phyloP scores from a whole-genome alignment of 148 eudicot genomes.

The Rhododendron mucronatum region DNA sequence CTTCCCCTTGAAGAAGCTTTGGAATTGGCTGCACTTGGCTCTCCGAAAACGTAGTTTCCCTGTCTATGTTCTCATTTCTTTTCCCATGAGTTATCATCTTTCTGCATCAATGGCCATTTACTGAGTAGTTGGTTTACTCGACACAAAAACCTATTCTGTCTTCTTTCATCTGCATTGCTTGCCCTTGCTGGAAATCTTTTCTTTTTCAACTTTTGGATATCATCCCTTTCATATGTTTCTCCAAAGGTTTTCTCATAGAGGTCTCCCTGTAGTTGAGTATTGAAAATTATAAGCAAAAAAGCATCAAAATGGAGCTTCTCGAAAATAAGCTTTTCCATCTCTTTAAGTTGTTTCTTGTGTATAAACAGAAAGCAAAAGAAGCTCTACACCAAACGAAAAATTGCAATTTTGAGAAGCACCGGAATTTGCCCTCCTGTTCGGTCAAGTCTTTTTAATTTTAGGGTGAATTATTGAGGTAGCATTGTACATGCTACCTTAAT shows the following conservation, averaged over 20 bases:
- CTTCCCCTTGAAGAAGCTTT: conserved; percentile 51
- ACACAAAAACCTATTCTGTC: neutral
- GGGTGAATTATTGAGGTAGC: neutral
- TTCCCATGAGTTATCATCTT: neutral
- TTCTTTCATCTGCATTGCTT: neutral
- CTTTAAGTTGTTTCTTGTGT: neutral
- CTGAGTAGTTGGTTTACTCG: neutral
- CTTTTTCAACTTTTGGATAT: neutral
- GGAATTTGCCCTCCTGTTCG: neutral
- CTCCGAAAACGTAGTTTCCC: conserved; percentile 21
- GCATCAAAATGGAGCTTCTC: neutral
- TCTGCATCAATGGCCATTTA: neutral
- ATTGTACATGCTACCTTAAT: neutral
- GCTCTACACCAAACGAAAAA: no score
- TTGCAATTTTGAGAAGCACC: neutral
- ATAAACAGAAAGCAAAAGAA: neutral
- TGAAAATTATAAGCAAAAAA: neutral
- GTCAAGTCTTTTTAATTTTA: neutral
- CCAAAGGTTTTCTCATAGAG: neutral
- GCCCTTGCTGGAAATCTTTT: neutral
- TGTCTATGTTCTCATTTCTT: neutral
- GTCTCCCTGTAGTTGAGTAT: neutral
- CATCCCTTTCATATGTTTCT: neutral
- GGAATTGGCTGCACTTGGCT: conserved; percentile 21
- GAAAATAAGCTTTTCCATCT: neutral